These are phyloP conservation scores for Pythium periplocum DNA, from an alignment of 352 stramenopile species.

Conservation along the genomic window DNA sequence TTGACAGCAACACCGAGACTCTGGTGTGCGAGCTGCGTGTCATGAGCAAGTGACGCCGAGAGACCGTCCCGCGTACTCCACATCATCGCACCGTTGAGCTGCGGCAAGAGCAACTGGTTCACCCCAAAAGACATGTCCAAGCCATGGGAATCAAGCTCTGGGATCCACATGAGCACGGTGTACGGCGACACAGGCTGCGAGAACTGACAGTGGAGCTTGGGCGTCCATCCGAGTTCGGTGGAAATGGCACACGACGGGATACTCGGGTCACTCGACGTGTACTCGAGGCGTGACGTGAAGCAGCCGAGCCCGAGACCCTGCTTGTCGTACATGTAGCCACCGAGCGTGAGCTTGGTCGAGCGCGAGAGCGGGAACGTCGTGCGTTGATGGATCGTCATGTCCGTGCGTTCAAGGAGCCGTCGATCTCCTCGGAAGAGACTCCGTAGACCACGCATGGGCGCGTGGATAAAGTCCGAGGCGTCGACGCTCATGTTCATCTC, in stretches of 20 bases:
- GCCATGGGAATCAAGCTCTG: constrained; percentile 63
- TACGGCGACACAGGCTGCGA: constrained; percentile 64
- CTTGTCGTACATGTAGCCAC: constrained; percentile 84
- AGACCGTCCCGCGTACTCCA: constrained; percentile 75
- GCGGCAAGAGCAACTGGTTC: constrained; percentile 54
- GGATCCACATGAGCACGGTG: constrained; percentile 72
- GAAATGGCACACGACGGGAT: constrained; percentile 52
- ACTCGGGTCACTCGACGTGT: constrained; percentile 62
- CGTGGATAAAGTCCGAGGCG: constrained; percentile 62
- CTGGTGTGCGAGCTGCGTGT: constrained; percentile 33
- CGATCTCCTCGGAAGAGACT: constrained; percentile 39
- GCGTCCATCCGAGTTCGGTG: constrained; percentile 72
- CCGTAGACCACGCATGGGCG: constrained; percentile 49
- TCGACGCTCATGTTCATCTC: constrained; percentile 81
- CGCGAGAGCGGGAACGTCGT: constrained; percentile 58
- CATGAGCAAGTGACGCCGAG: constrained; percentile 52
- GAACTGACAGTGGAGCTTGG: constrained; percentile 71
- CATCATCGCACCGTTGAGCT: constrained; percentile 76
- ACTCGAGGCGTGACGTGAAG: constrained; percentile 57
- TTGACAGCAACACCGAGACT: constrained; percentile 43
- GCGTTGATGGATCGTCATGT: constrained; percentile 81
- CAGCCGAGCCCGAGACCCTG: constrained; percentile 62
- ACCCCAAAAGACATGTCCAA: constrained; percentile 67
- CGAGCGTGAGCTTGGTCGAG: constrained; percentile 54
- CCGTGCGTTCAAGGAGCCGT: constrained; percentile 49